Conservation (phyloP, 176 grass and related monocot genomes). For the Hordeum vulgare region DNA sequence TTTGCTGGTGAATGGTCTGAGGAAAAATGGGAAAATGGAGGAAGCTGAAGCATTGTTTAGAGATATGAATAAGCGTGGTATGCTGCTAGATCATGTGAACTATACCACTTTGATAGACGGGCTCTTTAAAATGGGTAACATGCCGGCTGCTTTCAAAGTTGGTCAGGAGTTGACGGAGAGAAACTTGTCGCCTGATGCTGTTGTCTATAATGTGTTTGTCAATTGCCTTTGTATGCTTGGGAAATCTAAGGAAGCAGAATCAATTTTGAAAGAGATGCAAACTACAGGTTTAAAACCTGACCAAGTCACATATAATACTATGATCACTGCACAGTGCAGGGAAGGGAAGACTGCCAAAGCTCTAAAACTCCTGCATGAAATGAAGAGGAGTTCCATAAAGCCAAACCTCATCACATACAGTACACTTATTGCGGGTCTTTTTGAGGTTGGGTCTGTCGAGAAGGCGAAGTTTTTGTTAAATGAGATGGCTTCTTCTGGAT, state of each 20-base stretch:
- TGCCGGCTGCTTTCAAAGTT: constrained; percentile 51
- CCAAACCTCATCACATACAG: constrained; percentile 86
- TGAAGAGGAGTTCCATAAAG: constrained; percentile 47
- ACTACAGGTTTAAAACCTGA: constrained; percentile 70
- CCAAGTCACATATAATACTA: constrained; percentile 78
- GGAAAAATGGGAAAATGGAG: constrained; percentile 56
- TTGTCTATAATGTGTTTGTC: constrained; percentile 93
- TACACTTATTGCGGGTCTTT: constrained; percentile 46
- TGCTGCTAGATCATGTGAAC: constrained; percentile 64
- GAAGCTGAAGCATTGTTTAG: constrained; percentile 53
- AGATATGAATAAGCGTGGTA: constrained; percentile 46
- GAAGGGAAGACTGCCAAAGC: constrained; percentile 53
- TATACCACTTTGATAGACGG: constrained; percentile 86
- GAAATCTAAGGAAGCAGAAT: constrained; percentile 56
- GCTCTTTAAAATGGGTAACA: constrained; percentile 66
- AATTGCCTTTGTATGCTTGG: constrained; percentile 78
- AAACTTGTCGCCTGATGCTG: constrained; percentile 60
- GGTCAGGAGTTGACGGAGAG: constrained; percentile 68
- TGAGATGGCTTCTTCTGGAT: constrained; percentile 49
- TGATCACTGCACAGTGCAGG: constrained; percentile 62
- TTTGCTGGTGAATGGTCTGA: constrained; percentile 71
- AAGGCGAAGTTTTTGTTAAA: constrained; percentile 60
- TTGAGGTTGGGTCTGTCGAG: constrained; percentile 26
- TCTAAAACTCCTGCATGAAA: constrained; percentile 53
- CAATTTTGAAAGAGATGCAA: constrained; percentile 64